Base-by-base conservation (phyloP, 805 yeast species). In the Saccharomyces cerevisiae region DNA sequence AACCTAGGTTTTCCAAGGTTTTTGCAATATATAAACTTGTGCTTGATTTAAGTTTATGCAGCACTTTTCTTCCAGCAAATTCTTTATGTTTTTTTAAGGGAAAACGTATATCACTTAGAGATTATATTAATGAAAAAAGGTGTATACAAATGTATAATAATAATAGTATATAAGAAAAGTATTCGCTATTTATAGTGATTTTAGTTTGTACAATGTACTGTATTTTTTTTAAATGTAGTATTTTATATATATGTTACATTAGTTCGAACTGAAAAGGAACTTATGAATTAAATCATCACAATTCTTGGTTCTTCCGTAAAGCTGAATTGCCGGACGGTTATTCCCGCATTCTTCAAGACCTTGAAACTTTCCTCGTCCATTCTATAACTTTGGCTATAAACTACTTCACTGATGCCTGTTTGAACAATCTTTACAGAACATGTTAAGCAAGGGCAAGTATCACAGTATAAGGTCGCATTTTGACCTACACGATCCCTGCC, bases 401-500 rank as follows among this genome's bases (percentile, higher is more conserved):
- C 96, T 6, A 94, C 99, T 68, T 91, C 97, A 14, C 74, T 77
- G 47, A 94, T 84, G 1, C 99, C 99, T 59, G 86, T 77, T 70
- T 94, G 99, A 8, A 90, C 96, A 52, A 94, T 92, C 71, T 94
- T 94, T 46, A 94, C 89, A 4, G 96, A 84, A 67, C 99, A 94
- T 0, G 99, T 94, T 55, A 94, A 74, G 67, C 99, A 94, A 0
- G 99, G 99, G 64, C 99, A 88, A 0, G 99, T 94, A 69, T 94
- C 94, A 72, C 99, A 94, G 68, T 94, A 94, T 54, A 90, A 70
- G 0, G 82, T 83, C 8, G 88, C 83, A 46, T 74, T 70, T 2
- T 61, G 60, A 0, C 87, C 87, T 10, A 89, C 79, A 53, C 98
- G 74, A 59, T 87, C 96, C 58, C 97, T 77, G 1, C 99, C 99